Evolutionary conservation across 2,329 filamentous ascomycete genomes (phyloP), one percentile per base, ranked within the genome.

Genomic region (Fusarium cicatricum): DNA sequence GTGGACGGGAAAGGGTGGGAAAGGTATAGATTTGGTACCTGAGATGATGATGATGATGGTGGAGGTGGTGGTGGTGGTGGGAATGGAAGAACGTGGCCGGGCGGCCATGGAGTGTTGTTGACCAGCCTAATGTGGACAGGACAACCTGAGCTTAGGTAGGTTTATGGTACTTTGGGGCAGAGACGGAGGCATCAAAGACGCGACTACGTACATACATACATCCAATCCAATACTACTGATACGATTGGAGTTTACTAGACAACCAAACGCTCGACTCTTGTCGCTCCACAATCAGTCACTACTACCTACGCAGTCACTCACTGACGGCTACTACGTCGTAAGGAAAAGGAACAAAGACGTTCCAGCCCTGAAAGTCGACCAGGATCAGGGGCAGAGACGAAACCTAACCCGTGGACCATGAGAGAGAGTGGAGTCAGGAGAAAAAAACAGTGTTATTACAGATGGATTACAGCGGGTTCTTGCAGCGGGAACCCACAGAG

Each of bases 1-100:
- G 51, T 64, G 45, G 52, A 62, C n/a, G n/a, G n/a, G n/a, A n/a
- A n/a, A n/a, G n/a, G 55, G 58, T 64, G 60, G 61, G 49, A 45
- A 38, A 33, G 32, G 44, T 37, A 50, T 41, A 47, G 42, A 34
- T 38, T 57, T 34, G 51, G 59, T n/a, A n/a, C n/a, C n/a, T n/a
- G n/a, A n/a, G n/a, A n/a, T n/a, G 56, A 57, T 51, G 33, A 26
- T 36, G 29, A 31, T 31, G 29, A 31, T 31, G 29, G 29, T 11
- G 29, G 29, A 5, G 29, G 29, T 31, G 29, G 29, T 14, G 26
- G 31, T 47, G 42, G 40, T 61, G 42, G 42, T 40, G 48, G 44
- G 48, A 54, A 54, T 59, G 50, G n/a, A n/a, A n/a, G n/a, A n/a
- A n/a, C n/a, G n/a, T n/a, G n/a, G n/a, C n/a, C n/a, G n/a, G n/a